Conservation (phyloP, 495 filamentous ascomycete species). For the Aspergillus olivimuriae region DNA sequence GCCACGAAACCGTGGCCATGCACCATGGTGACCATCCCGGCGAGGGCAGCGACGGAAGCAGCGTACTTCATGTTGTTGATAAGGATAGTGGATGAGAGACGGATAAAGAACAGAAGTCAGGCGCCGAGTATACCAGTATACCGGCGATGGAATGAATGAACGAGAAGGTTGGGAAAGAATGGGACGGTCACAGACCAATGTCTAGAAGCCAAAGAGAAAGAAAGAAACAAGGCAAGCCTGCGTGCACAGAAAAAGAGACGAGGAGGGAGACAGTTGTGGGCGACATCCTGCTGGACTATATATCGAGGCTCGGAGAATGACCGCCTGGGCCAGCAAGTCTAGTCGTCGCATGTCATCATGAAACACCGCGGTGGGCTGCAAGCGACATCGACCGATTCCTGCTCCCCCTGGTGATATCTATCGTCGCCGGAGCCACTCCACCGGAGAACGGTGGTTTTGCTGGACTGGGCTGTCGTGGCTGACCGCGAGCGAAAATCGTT, state of each 20-base stretch:
- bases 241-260: slow-evolving; percentile 10
- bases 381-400: not conserved
- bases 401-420: not conserved
- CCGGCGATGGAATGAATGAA: slow-evolving; percentile 20
- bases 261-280: not conserved
- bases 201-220: slow-evolving; percentile 22
- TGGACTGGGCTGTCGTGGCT: too few relatives aligned
- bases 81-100: slow-evolving; percentile 5
- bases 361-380: not conserved
- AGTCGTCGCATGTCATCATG: too few relatives aligned
- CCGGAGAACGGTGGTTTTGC: not conserved
- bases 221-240: slow-evolving; percentile 16
- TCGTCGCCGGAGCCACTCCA: slow-evolving; percentile 3
- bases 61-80: slow-evolving; percentile 30
- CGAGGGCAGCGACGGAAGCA: slow-evolving; percentile 30
- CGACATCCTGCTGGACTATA: not conserved
- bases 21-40: slow-evolving; percentile 45
- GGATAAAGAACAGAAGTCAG: slow-evolving; percentile 17
- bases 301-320: not conserved
- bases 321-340: not conserved
- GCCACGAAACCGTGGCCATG: slow-evolving; percentile 59
- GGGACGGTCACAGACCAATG: slow-evolving; percentile 32
- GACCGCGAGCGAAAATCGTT: too few relatives aligned
- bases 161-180: slow-evolving; percentile 13
- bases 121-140: slow-evolving; percentile 33